Percentiles rank a stretch among this genome's conserved stretches.
These are phyloP conservation scores for Pythium folliculosum DNA, from an alignment of 352 stramenopile species.

Conservation along the genomic window DNA sequence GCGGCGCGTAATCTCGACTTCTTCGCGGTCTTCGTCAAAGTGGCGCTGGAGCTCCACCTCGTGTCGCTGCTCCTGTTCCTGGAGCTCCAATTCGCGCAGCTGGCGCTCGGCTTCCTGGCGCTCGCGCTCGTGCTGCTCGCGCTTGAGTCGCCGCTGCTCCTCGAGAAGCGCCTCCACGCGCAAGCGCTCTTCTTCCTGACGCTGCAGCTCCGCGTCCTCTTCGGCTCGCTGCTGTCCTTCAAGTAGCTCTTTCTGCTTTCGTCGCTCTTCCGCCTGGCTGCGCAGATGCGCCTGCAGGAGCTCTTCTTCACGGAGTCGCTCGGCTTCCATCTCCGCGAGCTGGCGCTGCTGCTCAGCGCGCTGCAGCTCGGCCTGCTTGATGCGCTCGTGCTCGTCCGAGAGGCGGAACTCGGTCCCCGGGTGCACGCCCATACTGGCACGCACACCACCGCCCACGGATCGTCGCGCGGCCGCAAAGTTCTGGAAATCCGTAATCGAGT, in stretches of 20 bases:
- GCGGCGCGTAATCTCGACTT: conserved; percentile 30
- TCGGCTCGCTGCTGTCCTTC: conserved; percentile 7
- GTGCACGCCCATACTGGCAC: conserved; percentile 43
- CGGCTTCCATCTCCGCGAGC: conserved; percentile 20
- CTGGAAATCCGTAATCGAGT: conserved; percentile 72
- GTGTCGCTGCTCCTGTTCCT: conserved; percentile 38
- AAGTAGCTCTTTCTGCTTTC: conserved; percentile 14
- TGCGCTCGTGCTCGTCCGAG: conserved; percentile 34
- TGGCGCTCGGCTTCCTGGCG: conserved; percentile 47
- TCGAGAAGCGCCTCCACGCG: conserved; percentile 43
- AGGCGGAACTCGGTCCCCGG: conserved; percentile 32
- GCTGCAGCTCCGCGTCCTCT: background rate
- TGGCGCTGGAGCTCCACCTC: conserved; percentile 27
- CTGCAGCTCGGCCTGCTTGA: conserved; percentile 17
- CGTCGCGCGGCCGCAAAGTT: conserved; percentile 69
- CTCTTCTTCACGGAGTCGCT: conserved; percentile 29
- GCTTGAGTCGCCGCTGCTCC: conserved; percentile 67
- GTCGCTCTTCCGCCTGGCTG: conserved; percentile 23
- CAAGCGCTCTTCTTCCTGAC: conserved; percentile 15
- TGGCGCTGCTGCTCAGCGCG: conserved; percentile 17
- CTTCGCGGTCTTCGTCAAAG: conserved; percentile 35
- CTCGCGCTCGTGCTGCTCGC: conserved; percentile 66
- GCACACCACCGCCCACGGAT: conserved; percentile 31
- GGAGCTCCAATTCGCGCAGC: conserved; percentile 39
- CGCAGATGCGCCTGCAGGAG: conserved; percentile 22